Evolutionary conservation across 768 basidiomycete genomes (phyloP).

Genomic region (Lactifluus volemus): DNA sequence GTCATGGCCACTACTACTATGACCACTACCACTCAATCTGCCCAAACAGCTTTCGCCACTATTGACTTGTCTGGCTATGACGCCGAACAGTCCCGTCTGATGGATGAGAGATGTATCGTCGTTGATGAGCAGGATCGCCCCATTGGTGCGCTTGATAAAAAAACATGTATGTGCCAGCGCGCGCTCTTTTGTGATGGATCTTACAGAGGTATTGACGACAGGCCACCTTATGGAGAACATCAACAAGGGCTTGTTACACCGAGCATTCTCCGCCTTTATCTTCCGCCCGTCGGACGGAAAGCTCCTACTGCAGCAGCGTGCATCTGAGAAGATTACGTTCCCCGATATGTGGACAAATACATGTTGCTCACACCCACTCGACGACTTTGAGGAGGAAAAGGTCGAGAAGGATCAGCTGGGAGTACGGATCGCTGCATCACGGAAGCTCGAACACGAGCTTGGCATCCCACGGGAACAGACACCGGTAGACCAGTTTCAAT

Average conservation of each 20-base stretch:
- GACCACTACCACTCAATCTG: slow-evolving; percentile 14
- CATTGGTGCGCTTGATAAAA: slow-evolving; percentile 88
- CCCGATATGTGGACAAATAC: slow-evolving; percentile 99
- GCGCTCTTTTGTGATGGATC: neutral
- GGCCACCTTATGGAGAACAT: slow-evolving; percentile 99
- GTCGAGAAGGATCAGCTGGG: slow-evolving; percentile 69
- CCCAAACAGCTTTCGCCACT: slow-evolving; percentile 39
- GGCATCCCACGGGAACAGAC: slow-evolving; percentile 80
- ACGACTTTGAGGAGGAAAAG: slow-evolving; percentile 84
- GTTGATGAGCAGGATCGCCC: slow-evolving; percentile 82
- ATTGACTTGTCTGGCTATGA: slow-evolving; percentile 83
- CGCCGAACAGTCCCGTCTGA: slow-evolving; percentile 84
- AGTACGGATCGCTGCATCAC: slow-evolving; percentile 81
- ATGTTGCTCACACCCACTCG: slow-evolving; percentile 94
- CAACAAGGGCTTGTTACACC: slow-evolving; percentile 85
- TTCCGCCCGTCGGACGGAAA: slow-evolving; percentile 93
- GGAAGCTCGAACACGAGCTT: slow-evolving; percentile 94
- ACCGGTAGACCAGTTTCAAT: slow-evolving; percentile 80
- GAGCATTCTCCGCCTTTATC: slow-evolving; percentile 96
- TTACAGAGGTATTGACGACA: slow-evolving; percentile 26
- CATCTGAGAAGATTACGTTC: slow-evolving; percentile 98
- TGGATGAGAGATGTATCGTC: slow-evolving; percentile 93
- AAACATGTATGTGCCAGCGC: slow-evolving; percentile 61
- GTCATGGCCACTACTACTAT: slow-evolving; percentile 38
- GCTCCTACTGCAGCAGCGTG: slow-evolving; percentile 88